Conservation (phyloP, 805 yeast species). For the Saccharomycopsis babjevae region DNA sequence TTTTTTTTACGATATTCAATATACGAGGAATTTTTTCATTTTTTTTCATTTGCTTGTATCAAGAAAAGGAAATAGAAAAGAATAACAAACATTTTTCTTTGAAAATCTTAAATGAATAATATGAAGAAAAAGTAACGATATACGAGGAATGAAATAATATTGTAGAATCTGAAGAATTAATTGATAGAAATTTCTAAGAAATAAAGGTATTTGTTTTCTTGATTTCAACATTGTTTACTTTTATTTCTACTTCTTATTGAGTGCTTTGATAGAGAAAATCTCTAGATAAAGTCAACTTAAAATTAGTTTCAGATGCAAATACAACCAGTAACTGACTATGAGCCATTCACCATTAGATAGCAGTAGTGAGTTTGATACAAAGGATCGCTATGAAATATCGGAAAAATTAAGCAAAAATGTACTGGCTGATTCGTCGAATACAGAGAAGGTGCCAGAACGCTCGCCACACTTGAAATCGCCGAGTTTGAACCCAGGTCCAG, state of each 20-base stretch:
- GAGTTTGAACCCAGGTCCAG: conserved; percentile 17
- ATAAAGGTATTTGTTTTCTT: no score
- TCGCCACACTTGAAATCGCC: background rate
- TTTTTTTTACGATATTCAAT: background rate
- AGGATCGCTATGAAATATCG: background rate
- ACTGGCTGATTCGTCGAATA: background rate
- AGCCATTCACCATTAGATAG: background rate
- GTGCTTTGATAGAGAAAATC: background rate
- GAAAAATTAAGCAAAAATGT: background rate
- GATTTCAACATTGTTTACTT: no score
- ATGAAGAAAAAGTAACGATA: background rate
- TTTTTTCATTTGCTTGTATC: background rate
- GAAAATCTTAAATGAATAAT: background rate
- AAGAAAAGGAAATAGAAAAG: background rate
- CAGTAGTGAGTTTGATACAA: background rate
- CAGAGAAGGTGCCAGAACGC: background rate
- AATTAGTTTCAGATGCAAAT: background rate
- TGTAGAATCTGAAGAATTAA: background rate
- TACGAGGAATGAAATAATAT: background rate
- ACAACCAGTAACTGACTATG: background rate
- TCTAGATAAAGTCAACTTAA: background rate
- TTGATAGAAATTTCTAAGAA: no score
- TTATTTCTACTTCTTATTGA: no score
- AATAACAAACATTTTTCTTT: background rate
- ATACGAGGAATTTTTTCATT: background rate